These are phyloP conservation scores for Avena atlantica DNA, from an alignment of 176 grass and related monocot genomes.

Conservation along the genomic window DNA sequence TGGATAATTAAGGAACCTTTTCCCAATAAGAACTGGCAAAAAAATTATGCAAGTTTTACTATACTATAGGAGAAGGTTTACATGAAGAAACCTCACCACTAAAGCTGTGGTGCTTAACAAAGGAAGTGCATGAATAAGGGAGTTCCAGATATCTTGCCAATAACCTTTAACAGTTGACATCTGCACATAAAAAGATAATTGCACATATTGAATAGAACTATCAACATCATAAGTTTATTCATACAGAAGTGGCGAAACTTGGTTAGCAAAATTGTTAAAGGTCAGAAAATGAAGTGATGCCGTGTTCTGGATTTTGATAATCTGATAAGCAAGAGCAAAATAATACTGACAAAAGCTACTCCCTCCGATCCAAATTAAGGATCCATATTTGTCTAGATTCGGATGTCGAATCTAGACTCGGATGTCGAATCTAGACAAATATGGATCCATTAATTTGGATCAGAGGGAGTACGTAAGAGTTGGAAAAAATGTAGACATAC, in stretches of 20 bases:
- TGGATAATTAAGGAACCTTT: slow-evolving; percentile 20
- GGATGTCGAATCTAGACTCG: too few species aligned
- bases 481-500: neutral
- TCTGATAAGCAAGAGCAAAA: slow-evolving; percentile 12
- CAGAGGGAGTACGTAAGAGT: neutral
- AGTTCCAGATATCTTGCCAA: slow-evolving; percentile 94
- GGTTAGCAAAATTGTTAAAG: slow-evolving; percentile 25
- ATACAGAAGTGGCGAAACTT: slow-evolving; percentile 11
- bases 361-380: too few species aligned
- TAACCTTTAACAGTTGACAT: slow-evolving; percentile 63
- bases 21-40: neutral
- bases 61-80: slow-evolving; percentile 23
- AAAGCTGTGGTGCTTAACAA: slow-evolving; percentile 61
- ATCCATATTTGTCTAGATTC: too few species aligned
- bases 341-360: slow-evolving; percentile 9
- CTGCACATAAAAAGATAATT: slow-evolving; percentile 56
- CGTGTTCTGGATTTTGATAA: neutral
- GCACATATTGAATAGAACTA: neutral
- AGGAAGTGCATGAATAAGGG: slow-evolving; percentile 72
- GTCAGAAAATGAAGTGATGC: slow-evolving; percentile 9
- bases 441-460: too few species aligned
- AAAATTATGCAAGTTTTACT: neutral
- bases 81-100: slow-evolving; percentile 61
- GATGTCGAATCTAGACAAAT: too few species aligned
- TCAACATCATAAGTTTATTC: slow-evolving; percentile 15